Percentiles rank a stretch among this genome's conserved stretches.
These are phyloP conservation scores for Onygenales sp. DNA, from an alignment of 2,329 filamentous ascomycete genomes.

Conservation along the genomic window DNA sequence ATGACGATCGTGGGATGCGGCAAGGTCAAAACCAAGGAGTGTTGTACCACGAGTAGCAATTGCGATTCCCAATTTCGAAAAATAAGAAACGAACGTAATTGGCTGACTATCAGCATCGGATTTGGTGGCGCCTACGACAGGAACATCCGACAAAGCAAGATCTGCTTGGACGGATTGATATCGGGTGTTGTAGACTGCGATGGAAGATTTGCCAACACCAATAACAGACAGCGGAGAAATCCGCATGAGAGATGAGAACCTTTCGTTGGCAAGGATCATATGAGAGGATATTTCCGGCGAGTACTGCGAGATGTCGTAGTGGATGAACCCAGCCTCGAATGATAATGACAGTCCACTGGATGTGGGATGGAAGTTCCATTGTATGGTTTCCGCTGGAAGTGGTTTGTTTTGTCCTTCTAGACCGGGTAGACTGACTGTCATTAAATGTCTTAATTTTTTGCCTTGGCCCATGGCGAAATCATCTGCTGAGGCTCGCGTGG, in stretches of 20 bases:
- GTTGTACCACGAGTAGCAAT: constrained; percentile 32
- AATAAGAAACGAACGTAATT: constrained; percentile 34
- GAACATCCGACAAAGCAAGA: constrained; percentile 24
- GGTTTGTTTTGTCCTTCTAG: constrained; percentile 17
- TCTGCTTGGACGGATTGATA: constrained; percentile 38
- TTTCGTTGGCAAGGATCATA: constrained; percentile 27
- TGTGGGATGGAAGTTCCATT: constrained; percentile 32
- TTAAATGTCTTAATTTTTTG: constrained; percentile 27
- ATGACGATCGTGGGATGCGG: constrained; percentile 19
- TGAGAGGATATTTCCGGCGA: constrained; percentile 28
- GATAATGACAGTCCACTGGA: constrained; percentile 31
- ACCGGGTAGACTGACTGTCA: constrained; percentile 26
- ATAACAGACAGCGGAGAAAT: constrained; percentile 35
- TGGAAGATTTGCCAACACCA: constrained; percentile 29
- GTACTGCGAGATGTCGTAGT: constrained; percentile 35
- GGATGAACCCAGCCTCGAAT: constrained; percentile 30
- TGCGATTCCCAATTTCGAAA: constrained; percentile 33
- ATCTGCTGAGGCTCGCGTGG: constrained; percentile 16
- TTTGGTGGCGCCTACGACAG: constrained; percentile 15
- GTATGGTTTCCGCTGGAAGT: constrained; percentile 17
- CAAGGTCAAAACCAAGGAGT: constrained; percentile 37
- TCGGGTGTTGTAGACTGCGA: constrained; percentile 38
- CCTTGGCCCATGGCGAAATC: constrained; percentile 18
- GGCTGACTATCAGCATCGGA: constrained; percentile 15
- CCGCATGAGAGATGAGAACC: constrained; percentile 33